Evolutionary conservation across 768 basidiomycete species (phyloP).

Genomic region (Coprinellus aureogranulatus): DNA sequence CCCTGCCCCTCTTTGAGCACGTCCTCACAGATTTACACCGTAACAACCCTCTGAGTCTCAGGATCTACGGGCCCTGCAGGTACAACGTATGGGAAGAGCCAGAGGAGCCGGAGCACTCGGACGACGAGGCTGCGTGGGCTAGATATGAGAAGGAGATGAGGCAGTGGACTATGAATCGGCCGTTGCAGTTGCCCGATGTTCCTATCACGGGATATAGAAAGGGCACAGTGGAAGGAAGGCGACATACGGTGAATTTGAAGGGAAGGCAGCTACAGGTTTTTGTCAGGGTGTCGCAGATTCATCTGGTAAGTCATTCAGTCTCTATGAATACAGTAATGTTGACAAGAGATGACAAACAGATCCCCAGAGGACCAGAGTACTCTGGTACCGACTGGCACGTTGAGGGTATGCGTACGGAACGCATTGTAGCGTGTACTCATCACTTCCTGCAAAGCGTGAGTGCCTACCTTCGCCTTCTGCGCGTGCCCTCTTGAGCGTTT

Average conservation of each 20-base stretch:
- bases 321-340: neutral
- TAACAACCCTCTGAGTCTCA: slow-evolving; percentile 41
- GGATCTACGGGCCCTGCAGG: slow-evolving; percentile 40
- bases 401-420: slow-evolving; percentile 53
- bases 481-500: too few species aligned
- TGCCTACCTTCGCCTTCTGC: neutral
- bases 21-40: slow-evolving; percentile 51
- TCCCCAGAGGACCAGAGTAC: slow-evolving; percentile 31
- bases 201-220: slow-evolving; percentile 37
- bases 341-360: slow-evolving; percentile 9
- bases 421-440: slow-evolving; percentile 46
- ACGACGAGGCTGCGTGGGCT: slow-evolving; percentile 48
- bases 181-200: slow-evolving; percentile 46
- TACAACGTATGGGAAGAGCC: slow-evolving; percentile 50
- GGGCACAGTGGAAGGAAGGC: slow-evolving; percentile 44
- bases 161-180: slow-evolving; percentile 42
- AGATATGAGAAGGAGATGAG: slow-evolving; percentile 41
- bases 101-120: slow-evolving; percentile 45
- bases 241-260: slow-evolving; percentile 34
- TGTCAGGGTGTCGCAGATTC: slow-evolving; percentile 37
- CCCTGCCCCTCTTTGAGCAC: slow-evolving; percentile 52
- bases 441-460: slow-evolving; percentile 41
- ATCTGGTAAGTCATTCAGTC: slow-evolving; percentile 37
- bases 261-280: slow-evolving; percentile 43
- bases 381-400: slow-evolving; percentile 45